Evolutionary conservation across 2,329 filamentous ascomycete species (phyloP), one percentile per base, ranked within the genome.

Genomic region (Elsinoe fawcettii): DNA sequence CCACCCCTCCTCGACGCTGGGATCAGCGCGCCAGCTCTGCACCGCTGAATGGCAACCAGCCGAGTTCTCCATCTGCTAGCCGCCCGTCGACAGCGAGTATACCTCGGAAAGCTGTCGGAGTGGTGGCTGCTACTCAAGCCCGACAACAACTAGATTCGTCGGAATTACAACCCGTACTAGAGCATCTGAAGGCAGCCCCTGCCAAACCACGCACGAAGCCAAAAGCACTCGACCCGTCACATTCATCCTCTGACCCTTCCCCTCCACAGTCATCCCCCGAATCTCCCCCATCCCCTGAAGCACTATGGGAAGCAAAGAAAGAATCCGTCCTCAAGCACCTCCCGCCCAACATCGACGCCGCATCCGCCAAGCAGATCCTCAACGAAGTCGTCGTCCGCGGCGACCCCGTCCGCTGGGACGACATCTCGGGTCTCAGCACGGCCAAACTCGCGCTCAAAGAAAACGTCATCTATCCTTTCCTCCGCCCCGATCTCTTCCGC

Each of bases 311-410:
- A 61, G 77, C 76, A 55, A 82, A 79, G 51, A 82, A 88, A 61
- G 75, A 77, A 51, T 71, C 78, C 7, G 76, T 95, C 20, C 74
- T 96, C 66, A 90, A 88, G 66, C 85, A 86, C 58, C 73, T 97
- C 1, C 91, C 91, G 0, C 80, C 84, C 55, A 90, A 90, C 0
- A 82, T 96, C 2, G 93, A 99, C 66, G 81, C 86, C 62, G 76
- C 79, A 23, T 88, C 91, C 2, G 93, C 92, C 0, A 88, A 88
- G 66, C 90, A 96, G 61, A 96, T 99, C 27, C 78, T 97, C 58
- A 96, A 96, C 66, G 93, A 99, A 63, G 95, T 99, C 59, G 87
- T 99, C 2, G 86, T 97, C 12, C 84, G 92, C 61, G 93, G 93
- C 5, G 93, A 99, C 65, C 88, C 95, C 67, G 93, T 99, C 1